Conservation (phyloP, 495 filamentous ascomycete genomes). For the Neurospora cerealis region DNA sequence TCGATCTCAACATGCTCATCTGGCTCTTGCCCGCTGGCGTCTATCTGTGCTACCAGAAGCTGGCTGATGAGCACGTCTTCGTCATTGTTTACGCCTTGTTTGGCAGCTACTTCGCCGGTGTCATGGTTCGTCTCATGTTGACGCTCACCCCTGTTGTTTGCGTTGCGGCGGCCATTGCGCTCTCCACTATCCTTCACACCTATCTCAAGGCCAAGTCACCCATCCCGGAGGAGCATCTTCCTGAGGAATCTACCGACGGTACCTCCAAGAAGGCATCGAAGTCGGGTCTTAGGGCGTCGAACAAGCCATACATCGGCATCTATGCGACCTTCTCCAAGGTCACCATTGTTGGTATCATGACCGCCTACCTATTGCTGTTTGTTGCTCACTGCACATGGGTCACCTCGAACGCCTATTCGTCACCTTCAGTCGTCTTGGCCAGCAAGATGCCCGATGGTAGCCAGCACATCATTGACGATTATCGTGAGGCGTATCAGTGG, state of each 20-base stretch:
- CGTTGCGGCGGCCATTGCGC: constrained; percentile 81
- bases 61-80: constrained; percentile 96
- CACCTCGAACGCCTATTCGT: constrained; percentile 96
- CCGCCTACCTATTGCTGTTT: constrained; percentile 79
- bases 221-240: constrained; percentile 35
- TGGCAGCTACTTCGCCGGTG: constrained; percentile 94
- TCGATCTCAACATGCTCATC: constrained; percentile 95
- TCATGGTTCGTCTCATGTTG: constrained; percentile 99
- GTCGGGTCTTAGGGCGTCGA: constrained; percentile 55
- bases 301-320: constrained; percentile 69
- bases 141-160: constrained; percentile 95
- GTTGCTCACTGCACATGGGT: constrained; percentile 99
- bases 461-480: constrained; percentile 98
- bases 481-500: constrained; percentile 99
- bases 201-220: constrained; percentile 58
- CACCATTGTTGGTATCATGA: constrained; percentile 58
- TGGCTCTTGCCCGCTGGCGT: constrained; percentile 99
- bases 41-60: constrained; percentile 91
- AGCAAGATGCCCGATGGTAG: constrained; percentile 87
- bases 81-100: constrained; percentile 93
- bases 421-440: constrained; percentile 92
- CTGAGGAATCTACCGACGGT: constrained; percentile 38
- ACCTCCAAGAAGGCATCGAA: constrained; percentile 42
- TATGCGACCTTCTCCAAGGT: constrained; percentile 72
- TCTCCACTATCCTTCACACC: constrained; percentile 82